Evolutionary conservation across 2,329 filamentous ascomycete genomes (phyloP).

Genomic region (Botrytis cinerea): DNA sequence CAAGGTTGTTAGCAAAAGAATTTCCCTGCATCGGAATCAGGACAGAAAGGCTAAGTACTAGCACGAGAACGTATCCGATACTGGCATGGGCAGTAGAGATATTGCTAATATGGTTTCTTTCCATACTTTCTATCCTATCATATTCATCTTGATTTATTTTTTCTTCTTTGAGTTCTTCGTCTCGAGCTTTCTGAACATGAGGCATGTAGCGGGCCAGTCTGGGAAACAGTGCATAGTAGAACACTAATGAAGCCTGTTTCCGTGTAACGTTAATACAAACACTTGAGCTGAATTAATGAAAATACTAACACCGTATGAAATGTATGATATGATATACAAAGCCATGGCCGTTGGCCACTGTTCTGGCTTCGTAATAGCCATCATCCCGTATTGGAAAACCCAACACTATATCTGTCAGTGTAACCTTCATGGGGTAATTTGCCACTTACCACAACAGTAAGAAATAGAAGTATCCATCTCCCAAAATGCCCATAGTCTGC

Average conservation of each 20-base stretch:
- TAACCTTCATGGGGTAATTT: background rate
- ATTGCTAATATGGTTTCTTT: constrained; percentile 47
- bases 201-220: constrained; percentile 46
- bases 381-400: constrained; percentile 46
- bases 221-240: constrained; percentile 47
- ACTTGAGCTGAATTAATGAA: background rate
- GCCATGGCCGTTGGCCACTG: constrained; percentile 48
- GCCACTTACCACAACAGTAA: constrained; percentile 42
- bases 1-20: constrained; percentile 45
- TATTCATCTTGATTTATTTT: constrained; percentile 45
- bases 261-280: background rate
- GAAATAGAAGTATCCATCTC: constrained; percentile 44
- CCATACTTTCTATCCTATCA: constrained; percentile 46
- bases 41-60: constrained; percentile 46
- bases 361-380: constrained; percentile 42
- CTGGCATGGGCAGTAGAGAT: constrained; percentile 48
- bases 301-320: constrained; percentile 40
- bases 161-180: constrained; percentile 45
- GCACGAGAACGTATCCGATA: constrained; percentile 46
- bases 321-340: constrained; percentile 46
- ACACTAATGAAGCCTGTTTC: constrained; percentile 44
- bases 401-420: constrained; percentile 39
- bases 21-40: constrained; percentile 44
- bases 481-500: constrained; percentile 48
- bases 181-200: constrained; percentile 46